Base-by-base conservation (phyloP, 202 grass and related monocot species). In the Saccharum hybrid region DNA sequence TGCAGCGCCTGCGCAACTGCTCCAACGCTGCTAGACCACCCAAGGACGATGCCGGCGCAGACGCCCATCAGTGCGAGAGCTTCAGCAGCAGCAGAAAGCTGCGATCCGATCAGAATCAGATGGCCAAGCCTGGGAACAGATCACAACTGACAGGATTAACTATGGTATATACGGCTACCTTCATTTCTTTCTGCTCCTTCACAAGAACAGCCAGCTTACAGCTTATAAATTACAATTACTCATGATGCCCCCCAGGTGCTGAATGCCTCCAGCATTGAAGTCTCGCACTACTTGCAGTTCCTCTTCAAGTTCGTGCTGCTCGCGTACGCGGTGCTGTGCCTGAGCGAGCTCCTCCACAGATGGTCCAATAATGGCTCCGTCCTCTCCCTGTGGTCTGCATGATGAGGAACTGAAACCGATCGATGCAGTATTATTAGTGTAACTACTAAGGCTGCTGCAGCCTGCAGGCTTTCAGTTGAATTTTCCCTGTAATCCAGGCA, bases 1-100 rank as follows among this genome's bases (percentile, higher is more conserved):
- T 93, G 36, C 95, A 88, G 77, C 90, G 88, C 37, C 71, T 98
- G 76, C 85, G 80, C 70, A 83, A 83, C 81, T 98, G 85, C 76
- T 92, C 87, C 6, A 48, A 16, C 23, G 9, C 63, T 3, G 14
- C 7, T 6, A 71, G 66, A 48, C 34, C 34, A 10, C 41, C 72
- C 15, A 71, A 42, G 16, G 73, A 79, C 5, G 39, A 59, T 2
- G 49, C 36, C 15, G 48, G 6, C 7, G 5, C 49, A 6, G 49
- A 52, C 16, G 16, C 49, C 16, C 52, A 21, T 34, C 52, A 51
- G 36, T 15, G 73, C 33, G 57, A 82, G 85, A 77, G 63, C 63
- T 31, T 60, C 64, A 80, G 33, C 70, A 64, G 46, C 56, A 94
- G 83, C 79, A 79, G 38, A 37, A 90, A 87, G 80, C 67, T 66